phyloP scores from a whole-genome alignment of 495 filamentous ascomycete genomes.

The Penicillium lividum region DNA sequence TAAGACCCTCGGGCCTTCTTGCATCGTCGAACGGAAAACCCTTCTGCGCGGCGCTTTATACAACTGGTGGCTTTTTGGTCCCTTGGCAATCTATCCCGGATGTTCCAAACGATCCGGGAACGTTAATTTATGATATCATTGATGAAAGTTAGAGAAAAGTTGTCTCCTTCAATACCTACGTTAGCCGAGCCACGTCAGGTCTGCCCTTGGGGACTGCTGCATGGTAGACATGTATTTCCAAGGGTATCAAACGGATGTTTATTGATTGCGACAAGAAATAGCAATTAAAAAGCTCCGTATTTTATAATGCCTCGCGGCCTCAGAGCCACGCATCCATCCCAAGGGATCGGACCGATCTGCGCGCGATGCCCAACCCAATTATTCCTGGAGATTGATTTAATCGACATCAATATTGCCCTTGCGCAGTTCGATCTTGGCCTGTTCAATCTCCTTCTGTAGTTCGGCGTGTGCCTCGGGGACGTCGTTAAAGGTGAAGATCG shows the following conservation, averaged over 20 bases:
- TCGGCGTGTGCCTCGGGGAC: slow-evolving; percentile 89
- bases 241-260: slow-evolving; percentile 28
- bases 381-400: slow-evolving; percentile 23
- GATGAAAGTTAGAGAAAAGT: slow-evolving; percentile 34
- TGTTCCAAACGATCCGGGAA: slow-evolving; percentile 15
- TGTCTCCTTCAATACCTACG: slow-evolving; percentile 8
- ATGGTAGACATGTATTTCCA: slow-evolving; percentile 3
- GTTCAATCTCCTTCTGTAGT: slow-evolving; percentile 67
- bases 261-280: slow-evolving; percentile 21
- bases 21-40: slow-evolving; percentile 24
- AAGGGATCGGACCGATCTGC: background rate
- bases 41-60: slow-evolving; percentile 26
- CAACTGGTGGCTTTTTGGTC: slow-evolving; percentile 16
- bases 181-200: background rate
- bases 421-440: slow-evolving; percentile 52
- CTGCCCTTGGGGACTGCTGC: background rate
- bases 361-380: slow-evolving; percentile 1
- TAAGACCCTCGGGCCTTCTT: slow-evolving; percentile 21
- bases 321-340: background rate
- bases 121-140: slow-evolving; percentile 33
- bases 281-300: slow-evolving; percentile 18
- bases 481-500: slow-evolving; percentile 94
- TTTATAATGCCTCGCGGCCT: slow-evolving; percentile 11
- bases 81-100: slow-evolving; percentile 14
- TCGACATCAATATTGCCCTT: slow-evolving; percentile 52